These are phyloP conservation scores for Smithsoniella earleae DNA, from an alignment of 163 green algal genomes.

Conservation along the genomic window DNA sequence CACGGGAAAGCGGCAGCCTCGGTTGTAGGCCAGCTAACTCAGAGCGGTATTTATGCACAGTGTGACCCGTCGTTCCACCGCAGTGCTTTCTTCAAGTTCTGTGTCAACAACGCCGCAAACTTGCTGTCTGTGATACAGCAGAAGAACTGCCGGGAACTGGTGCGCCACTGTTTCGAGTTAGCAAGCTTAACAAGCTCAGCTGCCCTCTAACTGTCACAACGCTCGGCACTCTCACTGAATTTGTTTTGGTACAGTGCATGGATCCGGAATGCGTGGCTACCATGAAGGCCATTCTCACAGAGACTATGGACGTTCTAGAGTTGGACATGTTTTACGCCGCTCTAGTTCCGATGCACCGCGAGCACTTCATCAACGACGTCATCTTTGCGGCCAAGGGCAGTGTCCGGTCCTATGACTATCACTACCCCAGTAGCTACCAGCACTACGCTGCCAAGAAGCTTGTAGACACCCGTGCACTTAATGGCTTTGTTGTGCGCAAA, in stretches of 20 bases:
- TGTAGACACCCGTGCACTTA: slow-evolving; percentile 24
- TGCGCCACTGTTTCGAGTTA: no score
- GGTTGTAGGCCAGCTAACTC: slow-evolving; percentile 9
- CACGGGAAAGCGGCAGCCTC: neutral
- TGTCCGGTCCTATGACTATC: neutral
- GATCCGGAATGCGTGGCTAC: slow-evolving; percentile 4
- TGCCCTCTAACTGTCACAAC: no score
- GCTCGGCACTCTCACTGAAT: no score
- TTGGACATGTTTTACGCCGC: slow-evolving; percentile 15
- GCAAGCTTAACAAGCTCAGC: no score
- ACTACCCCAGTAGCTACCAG: slow-evolving; percentile 17
- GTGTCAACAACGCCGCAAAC: slow-evolving; percentile 33
- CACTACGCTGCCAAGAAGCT: slow-evolving; percentile 20
- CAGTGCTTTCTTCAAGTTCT: slow-evolving; percentile 32
- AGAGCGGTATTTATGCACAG: slow-evolving; percentile 9
- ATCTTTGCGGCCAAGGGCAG: slow-evolving; percentile 15
- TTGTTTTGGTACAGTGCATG: neutral
- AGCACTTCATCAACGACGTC: slow-evolving; percentile 18
- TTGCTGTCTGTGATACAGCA: slow-evolving; percentile 26
- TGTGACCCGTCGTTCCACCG: slow-evolving; percentile 29
- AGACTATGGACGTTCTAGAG: slow-evolving; percentile 26
- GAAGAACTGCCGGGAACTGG: slow-evolving; percentile 16
- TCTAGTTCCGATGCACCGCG: slow-evolving; percentile 23
- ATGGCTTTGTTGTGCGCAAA: slow-evolving; percentile 25
- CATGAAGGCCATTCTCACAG: slow-evolving; percentile 9